Conservation (phyloP, 129 eudicot genomes). For the Chrysanthemum lavandulifolium region DNA sequence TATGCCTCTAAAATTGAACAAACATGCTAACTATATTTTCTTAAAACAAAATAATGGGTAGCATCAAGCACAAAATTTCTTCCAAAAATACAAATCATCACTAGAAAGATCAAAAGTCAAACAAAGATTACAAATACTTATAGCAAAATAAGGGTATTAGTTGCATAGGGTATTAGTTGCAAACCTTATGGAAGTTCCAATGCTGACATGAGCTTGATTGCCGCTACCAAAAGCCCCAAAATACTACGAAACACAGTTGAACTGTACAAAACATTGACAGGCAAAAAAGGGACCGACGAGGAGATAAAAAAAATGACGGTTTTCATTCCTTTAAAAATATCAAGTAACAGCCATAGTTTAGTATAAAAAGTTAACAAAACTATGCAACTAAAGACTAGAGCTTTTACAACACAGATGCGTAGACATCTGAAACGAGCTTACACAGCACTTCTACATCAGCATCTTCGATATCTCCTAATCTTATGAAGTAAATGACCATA, state of each 20-base stretch:
- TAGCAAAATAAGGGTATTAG: background rate
- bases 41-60: background rate
- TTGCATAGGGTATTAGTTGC: background rate
- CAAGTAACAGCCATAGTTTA: conserved; percentile 15
- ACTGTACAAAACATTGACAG: conserved; percentile 2
- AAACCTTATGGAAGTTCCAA: conserved; percentile 9
- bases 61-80: background rate
- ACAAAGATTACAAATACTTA: background rate
- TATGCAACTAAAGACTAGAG: conserved; percentile 2
- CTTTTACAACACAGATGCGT: conserved; percentile 22
- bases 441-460: conserved; percentile 33
- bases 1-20: background rate
- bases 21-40: background rate
- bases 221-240: background rate
- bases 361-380: conserved; percentile 23
- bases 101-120: background rate
- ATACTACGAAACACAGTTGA: background rate
- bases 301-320: conserved; percentile 12
- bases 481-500: conserved; percentile 17
- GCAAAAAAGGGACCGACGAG: background rate
- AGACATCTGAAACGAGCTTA: conserved; percentile 13
- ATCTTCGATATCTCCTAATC: conserved; percentile 51
- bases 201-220: background rate
- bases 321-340: conserved; percentile 28
- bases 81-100: background rate